Base-by-base conservation (phyloP, 257 asterid species). In the Prunella vulgaris region DNA sequence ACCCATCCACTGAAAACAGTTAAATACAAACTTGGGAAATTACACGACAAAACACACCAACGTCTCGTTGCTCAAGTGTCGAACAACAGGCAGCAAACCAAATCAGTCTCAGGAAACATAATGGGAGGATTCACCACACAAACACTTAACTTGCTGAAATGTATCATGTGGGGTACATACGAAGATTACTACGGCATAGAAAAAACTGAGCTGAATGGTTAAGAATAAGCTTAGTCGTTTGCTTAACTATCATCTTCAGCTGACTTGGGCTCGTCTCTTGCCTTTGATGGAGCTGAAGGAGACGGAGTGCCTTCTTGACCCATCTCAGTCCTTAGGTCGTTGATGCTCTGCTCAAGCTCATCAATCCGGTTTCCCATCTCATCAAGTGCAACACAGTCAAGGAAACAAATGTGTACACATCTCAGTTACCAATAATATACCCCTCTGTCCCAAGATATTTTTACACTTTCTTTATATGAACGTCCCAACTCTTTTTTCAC, bases 361-460 rank as follows among this genome's bases (percentile, higher is more conserved):
- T 92, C 94, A 37, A 92, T 86, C n/a, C 94, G 92, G 81, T 83
- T 86, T 38, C 97, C 96, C 97, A 92, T 92, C 82, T 92, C 97
- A 82, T 92, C 96, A 71, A 92, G 95, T 92, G 83, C 56, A 64
- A 42, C 49, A 66, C 62, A 27, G 90, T 91, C 72, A 88, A 91
- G 93, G 89, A 81, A 78, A 61, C n/a, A 12, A 70, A 69, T 20
- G 53, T 37, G 28, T 38, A 73, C 38, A 69, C 6, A n/a, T n/a
- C n/a, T n/a, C n/a, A n/a, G n/a, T n/a, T n/a, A n/a, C 32, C 33
- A 30, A 30, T 1, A 30, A 38, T 25, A 25, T 25, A 25, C 12
- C n/a, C n/a, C n/a, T n/a, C n/a, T n/a, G n/a, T n/a, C n/a, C n/a
- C n/a, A n/a, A n/a, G n/a, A n/a, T n/a, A n/a, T n/a, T n/a, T n/a